Evolutionary conservation across 331 rosid genomes (phyloP).

Genomic region (Pyracantha coccinea): DNA sequence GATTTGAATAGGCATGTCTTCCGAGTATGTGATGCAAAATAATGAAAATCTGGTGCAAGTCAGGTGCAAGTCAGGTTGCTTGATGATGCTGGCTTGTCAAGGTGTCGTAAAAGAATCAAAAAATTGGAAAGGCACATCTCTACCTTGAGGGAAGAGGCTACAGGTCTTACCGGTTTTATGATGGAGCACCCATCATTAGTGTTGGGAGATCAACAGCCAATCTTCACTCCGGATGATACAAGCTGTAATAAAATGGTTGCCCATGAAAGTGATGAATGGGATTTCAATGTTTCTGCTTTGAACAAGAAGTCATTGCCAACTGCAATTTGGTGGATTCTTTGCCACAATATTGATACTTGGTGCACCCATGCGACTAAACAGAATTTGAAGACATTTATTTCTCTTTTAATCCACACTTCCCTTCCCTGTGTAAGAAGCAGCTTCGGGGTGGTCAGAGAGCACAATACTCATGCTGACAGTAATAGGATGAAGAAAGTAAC

Average conservation of each 20-base stretch:
- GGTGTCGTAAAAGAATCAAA: slow-evolving; percentile 21
- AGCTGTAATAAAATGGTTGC: slow-evolving; percentile 24
- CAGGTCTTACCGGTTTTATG: slow-evolving; percentile 62
- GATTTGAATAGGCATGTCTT: slow-evolving; percentile 66
- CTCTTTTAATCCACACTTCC: slow-evolving; percentile 52
- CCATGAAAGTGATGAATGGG: slow-evolving; percentile 43
- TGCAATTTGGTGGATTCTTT: slow-evolving; percentile 73
- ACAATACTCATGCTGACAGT: slow-evolving; percentile 21
- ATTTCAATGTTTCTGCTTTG: slow-evolving; percentile 38
- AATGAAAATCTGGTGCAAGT: slow-evolving; percentile 27
- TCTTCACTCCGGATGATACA: slow-evolving; percentile 21
- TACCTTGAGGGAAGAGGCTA: slow-evolving; percentile 59
- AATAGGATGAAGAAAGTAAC: slow-evolving; percentile 34
- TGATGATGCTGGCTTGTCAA: slow-evolving; percentile 27
- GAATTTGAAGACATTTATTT: slow-evolving; percentile 56
- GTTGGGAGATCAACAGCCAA: slow-evolving; percentile 29
- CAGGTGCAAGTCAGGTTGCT: slow-evolving; percentile 17
- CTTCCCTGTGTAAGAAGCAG: slow-evolving; percentile 30
- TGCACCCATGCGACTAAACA: slow-evolving; percentile 62
- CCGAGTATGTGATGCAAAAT: slow-evolving; percentile 52
- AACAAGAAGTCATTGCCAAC: slow-evolving; percentile 54
- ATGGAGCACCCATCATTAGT: slow-evolving; percentile 51
- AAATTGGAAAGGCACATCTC: slow-evolving; percentile 28
- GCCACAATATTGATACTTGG: slow-evolving; percentile 83
- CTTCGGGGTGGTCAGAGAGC: slow-evolving; percentile 23